Evolutionary conservation across 2,329 filamentous ascomycete species (phyloP).

Genomic region (Talaromyces sp.): DNA sequence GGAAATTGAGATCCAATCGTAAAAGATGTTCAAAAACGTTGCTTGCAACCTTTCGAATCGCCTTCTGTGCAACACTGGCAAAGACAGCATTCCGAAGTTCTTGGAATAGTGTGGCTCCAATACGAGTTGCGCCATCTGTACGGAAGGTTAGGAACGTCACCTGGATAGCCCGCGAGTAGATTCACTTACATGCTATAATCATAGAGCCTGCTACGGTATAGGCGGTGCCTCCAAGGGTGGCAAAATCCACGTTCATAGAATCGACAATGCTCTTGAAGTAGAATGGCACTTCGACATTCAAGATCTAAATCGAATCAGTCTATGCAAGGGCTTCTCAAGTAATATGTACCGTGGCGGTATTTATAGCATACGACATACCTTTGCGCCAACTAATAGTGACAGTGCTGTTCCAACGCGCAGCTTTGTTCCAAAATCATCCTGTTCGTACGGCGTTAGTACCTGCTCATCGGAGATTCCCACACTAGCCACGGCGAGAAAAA

Average conservation of each 20-base stretch:
- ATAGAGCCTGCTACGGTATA: slow-evolving; percentile 87
- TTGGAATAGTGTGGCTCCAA: slow-evolving; percentile 87
- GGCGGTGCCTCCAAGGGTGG: slow-evolving; percentile 82
- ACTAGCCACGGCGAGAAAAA: not conserved
- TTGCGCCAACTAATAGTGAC: slow-evolving; percentile 80
- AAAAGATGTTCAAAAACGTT: slow-evolving; percentile 93
- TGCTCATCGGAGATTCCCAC: slow-evolving; percentile 1
- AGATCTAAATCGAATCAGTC: slow-evolving; percentile 54
- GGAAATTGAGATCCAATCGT: slow-evolving; percentile 87
- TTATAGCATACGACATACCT: slow-evolving; percentile 65
- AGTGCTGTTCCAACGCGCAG: slow-evolving; percentile 84
- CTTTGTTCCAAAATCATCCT: slow-evolving; percentile 77
- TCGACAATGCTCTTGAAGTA: slow-evolving; percentile 99
- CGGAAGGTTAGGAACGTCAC: not conserved
- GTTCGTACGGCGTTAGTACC: slow-evolving; percentile 20
- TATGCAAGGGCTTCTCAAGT: too few relatives aligned
- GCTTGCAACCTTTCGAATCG: slow-evolving; percentile 84
- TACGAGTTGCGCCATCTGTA: slow-evolving; percentile 81
- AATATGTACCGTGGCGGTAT: too few relatives aligned
- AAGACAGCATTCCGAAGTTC: slow-evolving; percentile 96
- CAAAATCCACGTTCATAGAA: slow-evolving; percentile 93
- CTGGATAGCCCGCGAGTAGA: not conserved
- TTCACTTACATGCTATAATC: slow-evolving; percentile 76
- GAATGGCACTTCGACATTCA: slow-evolving; percentile 98
- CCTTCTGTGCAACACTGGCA: slow-evolving; percentile 94